phyloP scores from a whole-genome alignment of 2,329 filamentous ascomycete genomes.

The Ceratocystis smalleyi region DNA sequence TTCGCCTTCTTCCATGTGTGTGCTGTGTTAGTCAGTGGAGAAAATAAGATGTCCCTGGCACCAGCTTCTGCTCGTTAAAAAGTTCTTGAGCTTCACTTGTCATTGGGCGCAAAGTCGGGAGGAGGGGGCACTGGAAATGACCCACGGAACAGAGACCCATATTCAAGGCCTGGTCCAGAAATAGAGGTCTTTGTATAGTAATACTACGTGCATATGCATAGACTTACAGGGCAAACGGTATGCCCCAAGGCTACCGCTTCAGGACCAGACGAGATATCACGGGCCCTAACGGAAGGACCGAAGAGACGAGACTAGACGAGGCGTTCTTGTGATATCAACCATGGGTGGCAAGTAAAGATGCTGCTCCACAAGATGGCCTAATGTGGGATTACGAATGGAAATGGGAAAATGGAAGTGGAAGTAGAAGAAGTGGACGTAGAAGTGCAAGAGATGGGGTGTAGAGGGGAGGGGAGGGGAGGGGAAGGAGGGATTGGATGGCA shows the following conservation, averaged over 20 bases:
- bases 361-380: neutral
- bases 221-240: neutral
- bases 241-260: neutral
- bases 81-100: neutral
- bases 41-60: neutral
- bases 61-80: neutral
- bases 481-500: too few species aligned
- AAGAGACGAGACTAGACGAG: neutral
- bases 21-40: neutral
- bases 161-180: neutral
- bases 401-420: too few species aligned
- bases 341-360: neutral
- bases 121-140: neutral
- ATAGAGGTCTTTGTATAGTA: neutral
- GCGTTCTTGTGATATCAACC: neutral
- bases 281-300: constrained; percentile 2
- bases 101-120: neutral
- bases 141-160: neutral
- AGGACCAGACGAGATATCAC: neutral
- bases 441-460: too few species aligned
- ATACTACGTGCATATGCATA: neutral
- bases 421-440: neutral
- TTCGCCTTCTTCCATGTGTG: neutral
- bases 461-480: too few species aligned
- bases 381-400: neutral